Evolutionary conservation across 148 eudicot genomes (phyloP), one percentile per base, ranked within the genome.

Genomic region (Cornus kousa): DNA sequence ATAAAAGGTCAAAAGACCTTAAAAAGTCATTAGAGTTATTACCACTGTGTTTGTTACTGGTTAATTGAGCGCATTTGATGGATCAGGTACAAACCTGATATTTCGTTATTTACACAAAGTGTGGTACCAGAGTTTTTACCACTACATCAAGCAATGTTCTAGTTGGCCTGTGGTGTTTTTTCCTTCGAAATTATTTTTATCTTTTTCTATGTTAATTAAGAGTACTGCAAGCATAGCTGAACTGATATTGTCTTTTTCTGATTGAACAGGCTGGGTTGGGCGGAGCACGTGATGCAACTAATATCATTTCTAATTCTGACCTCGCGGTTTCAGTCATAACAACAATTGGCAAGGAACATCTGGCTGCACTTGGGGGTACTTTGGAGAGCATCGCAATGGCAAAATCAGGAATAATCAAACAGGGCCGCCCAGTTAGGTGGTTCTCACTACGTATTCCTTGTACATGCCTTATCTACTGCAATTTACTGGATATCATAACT

Each of bases 271-370:
- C 99, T 73, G 99, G 99, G 32, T 82, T 96, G 68, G 99, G 99
- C 22, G 99, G 98, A 83, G 97, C 98, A 78, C 87, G 99, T 50
- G 99, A 96, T 89, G 98, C 99, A 57, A 96, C 99, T 74, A 93
- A 96, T 73, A 67, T 96, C 48, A 77, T 96, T 31, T 80, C 89
- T 55, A 88, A 90, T 75, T 87, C 93, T 62, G 89, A 80, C 40
- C 98, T 96, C 81, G 92, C 91, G 55, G 89, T 84, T 35, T 89
- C 99, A 79, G 79, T 94, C 71, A 92, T 96, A 86, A 92, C 99
- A 62, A 89, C 97, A 67, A 87, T 96, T 80, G 95, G 98, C 67
- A 87, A 82, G 73, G 98, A 96, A 85, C 99, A 96, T 88, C 70
- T 96, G 85, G 98, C 91, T 84, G 98, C 98, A 82, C 97, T 96